Conservation (phyloP, 2,329 filamentous ascomycete species). For the Colletotrichum brevisporum region DNA sequence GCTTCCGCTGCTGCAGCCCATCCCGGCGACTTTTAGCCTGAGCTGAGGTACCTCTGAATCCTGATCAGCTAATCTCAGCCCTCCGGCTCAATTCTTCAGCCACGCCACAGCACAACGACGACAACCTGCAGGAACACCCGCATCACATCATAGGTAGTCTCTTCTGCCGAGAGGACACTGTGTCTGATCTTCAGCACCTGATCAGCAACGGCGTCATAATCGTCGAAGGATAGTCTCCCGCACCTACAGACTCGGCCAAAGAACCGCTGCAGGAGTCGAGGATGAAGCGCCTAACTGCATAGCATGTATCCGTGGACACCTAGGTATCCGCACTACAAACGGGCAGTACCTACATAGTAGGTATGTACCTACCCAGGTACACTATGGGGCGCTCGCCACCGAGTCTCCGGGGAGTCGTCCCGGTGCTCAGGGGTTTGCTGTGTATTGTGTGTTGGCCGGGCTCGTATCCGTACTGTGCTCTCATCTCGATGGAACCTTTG, state of each 20-base stretch:
- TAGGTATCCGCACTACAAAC: too few species aligned
- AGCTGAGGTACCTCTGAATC: too few species aligned
- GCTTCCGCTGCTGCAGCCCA: neutral
- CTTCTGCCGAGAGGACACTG: constrained; percentile 13
- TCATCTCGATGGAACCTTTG: neutral
- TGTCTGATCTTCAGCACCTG: constrained; percentile 28
- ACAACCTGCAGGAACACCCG: constrained; percentile 36
- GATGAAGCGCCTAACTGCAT: neutral
- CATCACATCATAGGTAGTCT: neutral
- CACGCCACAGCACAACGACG: constrained; percentile 28
- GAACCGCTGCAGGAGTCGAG: constrained; percentile 19
- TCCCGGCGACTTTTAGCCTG: neutral
- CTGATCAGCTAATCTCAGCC: neutral
- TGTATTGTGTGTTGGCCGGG: too few species aligned
- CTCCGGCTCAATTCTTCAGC: neutral
- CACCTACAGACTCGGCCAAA: constrained; percentile 27
- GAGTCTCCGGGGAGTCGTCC: too few species aligned
- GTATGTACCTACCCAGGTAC: too few species aligned
- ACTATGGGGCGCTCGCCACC: too few species aligned
- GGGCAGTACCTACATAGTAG: too few species aligned
- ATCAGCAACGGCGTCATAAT: constrained; percentile 27
- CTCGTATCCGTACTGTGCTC: too few species aligned
- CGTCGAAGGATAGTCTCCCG: neutral
- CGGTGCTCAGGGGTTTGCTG: too few species aligned
- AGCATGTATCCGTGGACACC: too few species aligned